Evolutionary conservation across 441 rosid species (phyloP).

Genomic region (Mallotus repandus): DNA sequence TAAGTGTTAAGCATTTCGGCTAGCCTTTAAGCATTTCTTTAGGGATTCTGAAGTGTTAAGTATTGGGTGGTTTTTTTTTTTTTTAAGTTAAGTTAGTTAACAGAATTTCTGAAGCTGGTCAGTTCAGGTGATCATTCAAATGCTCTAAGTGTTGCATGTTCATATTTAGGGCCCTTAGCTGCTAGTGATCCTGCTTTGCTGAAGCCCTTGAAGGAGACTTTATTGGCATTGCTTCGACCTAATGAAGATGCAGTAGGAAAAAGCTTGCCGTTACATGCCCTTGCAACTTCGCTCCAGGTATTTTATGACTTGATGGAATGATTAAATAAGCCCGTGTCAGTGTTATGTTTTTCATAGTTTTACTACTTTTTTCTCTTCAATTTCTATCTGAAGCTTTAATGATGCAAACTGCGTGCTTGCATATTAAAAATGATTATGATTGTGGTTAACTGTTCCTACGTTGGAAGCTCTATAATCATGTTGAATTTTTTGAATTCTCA

Average conservation of each 20-base stretch:
- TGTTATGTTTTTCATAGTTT: background rate
- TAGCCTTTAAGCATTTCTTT: too few relatives aligned
- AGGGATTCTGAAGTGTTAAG: too few relatives aligned
- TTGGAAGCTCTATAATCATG: background rate
- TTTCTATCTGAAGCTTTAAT: too few relatives aligned
- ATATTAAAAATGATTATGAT: background rate
- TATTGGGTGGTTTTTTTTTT: rapidly evolving
- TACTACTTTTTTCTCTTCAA: background rate
- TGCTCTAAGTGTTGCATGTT: slow-evolving; percentile 77
- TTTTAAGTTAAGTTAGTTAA: too few relatives aligned
- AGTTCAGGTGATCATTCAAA: slow-evolving; percentile 67
- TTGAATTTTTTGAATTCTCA: too few relatives aligned
- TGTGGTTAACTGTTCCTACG: background rate
- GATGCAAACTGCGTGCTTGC: background rate
- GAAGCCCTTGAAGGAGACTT: slow-evolving; percentile 88
- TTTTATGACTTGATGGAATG: slow-evolving; percentile 2
- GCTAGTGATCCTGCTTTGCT: slow-evolving; percentile 58
- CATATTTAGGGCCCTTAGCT: slow-evolving; percentile 88
- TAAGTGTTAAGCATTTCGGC: too few relatives aligned
- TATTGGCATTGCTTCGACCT: slow-evolving; percentile 69
- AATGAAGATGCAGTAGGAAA: slow-evolving; percentile 50
- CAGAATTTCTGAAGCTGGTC: slow-evolving; percentile 85
- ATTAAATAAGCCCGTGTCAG: background rate
- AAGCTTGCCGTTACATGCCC: slow-evolving; percentile 66
- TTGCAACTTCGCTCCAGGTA: slow-evolving; percentile 91